A percentile compares a stretch with the other conserved stretches of the same genome.
These are phyloP conservation scores for Glomus cerebriforme DNA, from an alignment of 192 early-diverging fungal genomes.

Conservation along the genomic window DNA sequence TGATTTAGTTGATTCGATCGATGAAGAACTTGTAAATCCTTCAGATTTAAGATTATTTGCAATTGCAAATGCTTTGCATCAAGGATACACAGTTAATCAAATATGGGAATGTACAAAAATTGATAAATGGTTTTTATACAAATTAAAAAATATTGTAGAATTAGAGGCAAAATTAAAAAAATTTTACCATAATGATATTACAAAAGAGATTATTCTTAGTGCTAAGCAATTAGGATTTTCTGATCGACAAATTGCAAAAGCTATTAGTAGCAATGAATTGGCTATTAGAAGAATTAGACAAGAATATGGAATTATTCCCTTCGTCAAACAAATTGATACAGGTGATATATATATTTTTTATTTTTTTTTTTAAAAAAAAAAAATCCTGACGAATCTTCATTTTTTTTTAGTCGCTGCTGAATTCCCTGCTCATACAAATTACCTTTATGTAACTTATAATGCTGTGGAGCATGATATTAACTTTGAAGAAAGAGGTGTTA, in stretches of 20 bases:
- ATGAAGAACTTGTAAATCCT: constrained; percentile 88
- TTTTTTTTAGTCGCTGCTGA: constrained; percentile 77
- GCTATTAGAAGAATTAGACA: constrained; percentile 73
- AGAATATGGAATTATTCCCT: constrained; percentile 76
- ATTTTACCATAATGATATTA: constrained; percentile 29
- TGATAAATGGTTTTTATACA: constrained; percentile 98
- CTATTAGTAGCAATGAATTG: constrained; percentile 60
- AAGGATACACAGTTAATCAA: constrained; percentile 88
- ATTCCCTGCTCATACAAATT: constrained; percentile 95
- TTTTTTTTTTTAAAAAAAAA: not conserved
- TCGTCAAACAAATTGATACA: constrained; percentile 95
- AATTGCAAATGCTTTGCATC: constrained; percentile 90
- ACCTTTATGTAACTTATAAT: constrained; percentile 98
- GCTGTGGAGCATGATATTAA: constrained; percentile 80
- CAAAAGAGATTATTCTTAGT: constrained; percentile 55
- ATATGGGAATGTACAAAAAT: constrained; percentile 90
- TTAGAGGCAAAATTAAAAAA: constrained; percentile 51
- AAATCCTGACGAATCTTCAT: not conserved
- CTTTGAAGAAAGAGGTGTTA: constrained; percentile 88
- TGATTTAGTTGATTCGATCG: constrained; percentile 56
- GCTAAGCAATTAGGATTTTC: constrained; percentile 92
- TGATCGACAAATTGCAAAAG: constrained; percentile 80
- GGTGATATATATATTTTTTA: not conserved
- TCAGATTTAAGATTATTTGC: constrained; percentile 96
- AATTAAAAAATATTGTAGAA: constrained; percentile 84